Evolutionary conservation across 1,139 yeast species (phyloP), one percentile per base, ranked within the genome.

Genomic region (Yamadazyma aaseri): DNA sequence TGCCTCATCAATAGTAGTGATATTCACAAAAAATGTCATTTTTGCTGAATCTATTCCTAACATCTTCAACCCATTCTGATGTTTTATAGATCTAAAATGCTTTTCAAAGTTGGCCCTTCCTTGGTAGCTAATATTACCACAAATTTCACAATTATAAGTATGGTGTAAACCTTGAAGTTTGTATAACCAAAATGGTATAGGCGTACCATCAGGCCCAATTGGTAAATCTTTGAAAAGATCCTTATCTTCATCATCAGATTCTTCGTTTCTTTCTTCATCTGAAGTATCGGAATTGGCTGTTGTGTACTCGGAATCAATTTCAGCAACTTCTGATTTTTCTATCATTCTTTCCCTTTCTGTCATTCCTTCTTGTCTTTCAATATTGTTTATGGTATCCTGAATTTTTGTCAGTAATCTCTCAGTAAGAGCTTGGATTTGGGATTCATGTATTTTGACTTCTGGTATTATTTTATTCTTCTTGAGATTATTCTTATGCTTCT

Each of bases 171-270:
- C 98, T 50, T 87, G 92, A 22, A 89, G 65, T 55, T 90, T 92
- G 70, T 80, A 90, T 18, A 92, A 64, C 99, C 99, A 92, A 39
- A 71, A 79, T 1, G 98, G 98, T 25, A 92, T 87, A 0, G 97
- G 97, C 26, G 74, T 74, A 0, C 97, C 97, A 57, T 90, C 96
- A 22, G 86, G 74, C 0, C 96, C 97, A 1, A 86, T 44, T 0
- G 96, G 96, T 35, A 86, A 58, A 41, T 82, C 78, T 37, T 78
- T 65, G 43, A 46, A 50, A 5, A 41, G 41, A 13, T 49, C 50
- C 31, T 37, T 45, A 9, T 48, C 53, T 13, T 50, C 51, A 14
- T 46, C 52, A n/a, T 51, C 51, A 4, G 45, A 37, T 5, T 44
- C 47, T 6, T 40, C 48, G 3, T 49, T 50, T 1, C 46, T 46